phyloP scores from a whole-genome alignment of 495 filamentous ascomycete genomes.

The Aspergillus bertholletiae region DNA sequence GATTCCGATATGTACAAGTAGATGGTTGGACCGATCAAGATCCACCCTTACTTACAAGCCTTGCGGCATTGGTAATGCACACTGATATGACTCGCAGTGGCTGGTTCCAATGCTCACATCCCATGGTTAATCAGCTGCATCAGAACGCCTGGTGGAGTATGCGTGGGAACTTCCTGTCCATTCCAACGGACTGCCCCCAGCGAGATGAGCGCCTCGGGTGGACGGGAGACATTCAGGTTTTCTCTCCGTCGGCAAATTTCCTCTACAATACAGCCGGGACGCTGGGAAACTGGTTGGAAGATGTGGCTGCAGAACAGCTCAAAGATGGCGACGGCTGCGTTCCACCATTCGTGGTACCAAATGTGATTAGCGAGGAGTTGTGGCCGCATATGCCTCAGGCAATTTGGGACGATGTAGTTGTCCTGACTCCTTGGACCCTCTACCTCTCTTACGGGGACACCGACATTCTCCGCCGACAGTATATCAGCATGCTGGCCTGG shows the following conservation, averaged over 20 bases:
- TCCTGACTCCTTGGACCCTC: constrained; percentile 44
- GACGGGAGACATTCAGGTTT: constrained; percentile 54
- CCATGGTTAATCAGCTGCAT: constrained; percentile 46
- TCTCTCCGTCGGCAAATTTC: constrained; percentile 48
- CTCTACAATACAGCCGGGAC: constrained; percentile 49
- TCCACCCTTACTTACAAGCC: constrained; percentile 16
- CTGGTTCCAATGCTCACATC: constrained; percentile 43
- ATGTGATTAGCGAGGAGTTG: constrained; percentile 24
- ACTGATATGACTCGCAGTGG: constrained; percentile 48
- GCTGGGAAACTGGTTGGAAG: constrained; percentile 46
- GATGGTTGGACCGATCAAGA: constrained; percentile 33
- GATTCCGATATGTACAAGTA: constrained; percentile 53
- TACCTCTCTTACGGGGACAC: constrained; percentile 43
- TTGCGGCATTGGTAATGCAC: constrained; percentile 48
- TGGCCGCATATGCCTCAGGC: constrained; percentile 32
- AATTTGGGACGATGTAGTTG: constrained; percentile 48
- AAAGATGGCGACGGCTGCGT: constrained; percentile 18
- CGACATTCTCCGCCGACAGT: constrained; percentile 38
- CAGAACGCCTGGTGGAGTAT: constrained; percentile 51
- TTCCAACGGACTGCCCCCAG: constrained; percentile 55
- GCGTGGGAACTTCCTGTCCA: constrained; percentile 52
- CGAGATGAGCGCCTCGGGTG: constrained; percentile 56
- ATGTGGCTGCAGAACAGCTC: constrained; percentile 38
- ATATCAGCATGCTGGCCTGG: constrained; percentile 43
- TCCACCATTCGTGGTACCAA: constrained; percentile 39